Evolutionary conservation across 148 eudicot species (phyloP).

Genomic region (Pharnaceum exiguum): DNA sequence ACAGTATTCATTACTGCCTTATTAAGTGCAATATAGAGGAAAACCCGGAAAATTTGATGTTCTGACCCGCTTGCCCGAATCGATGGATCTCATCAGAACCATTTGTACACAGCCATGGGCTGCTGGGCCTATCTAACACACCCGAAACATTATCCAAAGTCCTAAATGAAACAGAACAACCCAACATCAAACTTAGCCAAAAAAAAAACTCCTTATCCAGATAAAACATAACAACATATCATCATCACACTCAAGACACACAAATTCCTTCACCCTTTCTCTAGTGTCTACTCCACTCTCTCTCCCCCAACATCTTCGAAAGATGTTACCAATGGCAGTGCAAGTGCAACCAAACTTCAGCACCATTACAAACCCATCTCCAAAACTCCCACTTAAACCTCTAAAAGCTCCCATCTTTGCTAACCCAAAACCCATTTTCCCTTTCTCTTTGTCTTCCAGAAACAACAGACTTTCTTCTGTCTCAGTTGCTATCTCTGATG

Average conservation of each 20-base stretch:
- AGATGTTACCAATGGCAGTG: constrained; percentile 60
- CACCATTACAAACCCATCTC: constrained; percentile 26
- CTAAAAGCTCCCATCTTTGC: constrained; percentile 26
- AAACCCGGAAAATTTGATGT: too few relatives aligned
- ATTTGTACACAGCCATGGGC: too few relatives aligned
- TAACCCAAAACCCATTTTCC: constrained; percentile 17
- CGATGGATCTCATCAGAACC: too few relatives aligned
- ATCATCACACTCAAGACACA: too few relatives aligned
- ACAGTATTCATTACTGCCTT: too few relatives aligned
- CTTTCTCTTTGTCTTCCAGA: constrained; percentile 13
- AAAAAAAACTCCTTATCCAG: constrained; percentile 22
- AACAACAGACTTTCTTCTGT: constrained; percentile 11
- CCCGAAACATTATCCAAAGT: too few relatives aligned
- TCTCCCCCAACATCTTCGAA: constrained; percentile 8
- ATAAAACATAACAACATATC: background rate
- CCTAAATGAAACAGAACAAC: too few relatives aligned
- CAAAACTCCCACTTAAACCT: constrained; percentile 26
- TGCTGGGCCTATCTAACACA: too few relatives aligned
- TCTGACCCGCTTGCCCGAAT: too few relatives aligned
- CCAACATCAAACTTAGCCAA: too few relatives aligned
- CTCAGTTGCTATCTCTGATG: constrained; percentile 36
- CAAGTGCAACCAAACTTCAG: constrained; percentile 54
- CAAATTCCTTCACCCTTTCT: constrained; percentile 10
- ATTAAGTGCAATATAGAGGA: too few relatives aligned
- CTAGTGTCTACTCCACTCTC: constrained; percentile 11